Conservation (phyloP, 2,329 filamentous ascomycete genomes). For the Drechslera avenae region DNA sequence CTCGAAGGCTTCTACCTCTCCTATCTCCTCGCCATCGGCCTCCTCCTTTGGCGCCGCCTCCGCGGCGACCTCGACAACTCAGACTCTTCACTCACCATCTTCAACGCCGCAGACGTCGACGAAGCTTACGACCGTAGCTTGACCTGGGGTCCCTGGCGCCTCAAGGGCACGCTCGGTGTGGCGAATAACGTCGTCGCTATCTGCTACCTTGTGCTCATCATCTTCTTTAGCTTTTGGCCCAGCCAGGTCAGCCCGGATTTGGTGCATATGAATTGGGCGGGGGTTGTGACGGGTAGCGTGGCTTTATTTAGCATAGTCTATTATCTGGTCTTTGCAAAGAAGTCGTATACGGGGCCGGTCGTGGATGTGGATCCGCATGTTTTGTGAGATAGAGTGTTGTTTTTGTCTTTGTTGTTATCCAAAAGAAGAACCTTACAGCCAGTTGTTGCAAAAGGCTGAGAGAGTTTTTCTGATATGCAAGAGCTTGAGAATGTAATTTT, state of each 20-base stretch:
- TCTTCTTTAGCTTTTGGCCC: constrained; percentile 48
- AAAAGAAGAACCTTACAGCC: no score
- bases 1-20: constrained; percentile 47
- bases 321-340: constrained; percentile 37
- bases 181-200: constrained; percentile 42
- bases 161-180: constrained; percentile 36
- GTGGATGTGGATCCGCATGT: constrained; percentile 38
- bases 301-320: constrained; percentile 39
- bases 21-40: constrained; percentile 40
- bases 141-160: constrained; percentile 43
- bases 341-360: constrained; percentile 42
- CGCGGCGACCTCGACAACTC: constrained; percentile 39
- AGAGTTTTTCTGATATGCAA: no score
- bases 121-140: constrained; percentile 30
- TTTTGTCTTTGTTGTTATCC: no score
- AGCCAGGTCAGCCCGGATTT: constrained; percentile 21
- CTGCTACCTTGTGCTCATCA: constrained; percentile 39
- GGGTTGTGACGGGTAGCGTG: constrained; percentile 40
- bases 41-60: constrained; percentile 45
- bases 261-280: constrained; percentile 41
- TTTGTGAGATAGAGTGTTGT: constrained; percentile 11
- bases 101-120: constrained; percentile 25
- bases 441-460: no score
- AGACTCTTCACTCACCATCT: constrained; percentile 28
- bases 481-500: no score